phyloP scores from a whole-genome alignment of 345 rosid genomes.

The Anastatica hierochuntica region DNA sequence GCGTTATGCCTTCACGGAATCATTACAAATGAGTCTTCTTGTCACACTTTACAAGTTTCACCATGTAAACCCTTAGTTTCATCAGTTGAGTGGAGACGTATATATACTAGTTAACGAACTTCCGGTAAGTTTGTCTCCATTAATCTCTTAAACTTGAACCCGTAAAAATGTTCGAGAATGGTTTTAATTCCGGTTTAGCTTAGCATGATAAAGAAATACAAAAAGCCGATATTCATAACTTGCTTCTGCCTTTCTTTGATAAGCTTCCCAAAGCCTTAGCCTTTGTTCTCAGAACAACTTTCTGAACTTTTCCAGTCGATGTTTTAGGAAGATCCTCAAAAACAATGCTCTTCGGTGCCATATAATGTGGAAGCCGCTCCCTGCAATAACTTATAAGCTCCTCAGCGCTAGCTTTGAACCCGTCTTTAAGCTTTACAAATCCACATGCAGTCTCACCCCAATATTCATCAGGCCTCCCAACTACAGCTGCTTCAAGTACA shows the following conservation, averaged over 20 bases:
- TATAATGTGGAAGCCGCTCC: conserved; percentile 41
- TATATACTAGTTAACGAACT: too few species aligned
- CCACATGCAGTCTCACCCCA: conserved; percentile 87
- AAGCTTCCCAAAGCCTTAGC: conserved; percentile 67
- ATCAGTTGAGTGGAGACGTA: too few species aligned
- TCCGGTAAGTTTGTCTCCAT: too few species aligned
- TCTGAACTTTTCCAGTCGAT: conserved; percentile 67
- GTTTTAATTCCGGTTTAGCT: too few species aligned
- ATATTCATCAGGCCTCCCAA: conserved; percentile 52
- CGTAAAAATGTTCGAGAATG: too few species aligned
- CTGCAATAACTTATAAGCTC: conserved; percentile 54
- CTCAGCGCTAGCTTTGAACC: conserved; percentile 24
- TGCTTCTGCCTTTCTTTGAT: conserved; percentile 38
- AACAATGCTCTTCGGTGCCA: conserved; percentile 59
- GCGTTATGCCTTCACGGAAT: too few species aligned
- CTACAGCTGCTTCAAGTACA: conserved; percentile 69
- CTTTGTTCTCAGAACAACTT: conserved; percentile 43
- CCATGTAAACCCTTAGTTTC: too few species aligned
- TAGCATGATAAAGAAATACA: too few species aligned
- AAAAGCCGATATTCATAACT: too few species aligned
- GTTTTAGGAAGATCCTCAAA: conserved; percentile 66
- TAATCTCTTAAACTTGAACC: too few species aligned
- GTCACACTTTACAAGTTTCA: too few species aligned
- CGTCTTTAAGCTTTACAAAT: conserved; percentile 57
- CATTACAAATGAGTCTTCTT: too few species aligned